Evolutionary conservation across 2,329 filamentous ascomycete genomes (phyloP).

Genomic region (Venturia aucupariae): DNA sequence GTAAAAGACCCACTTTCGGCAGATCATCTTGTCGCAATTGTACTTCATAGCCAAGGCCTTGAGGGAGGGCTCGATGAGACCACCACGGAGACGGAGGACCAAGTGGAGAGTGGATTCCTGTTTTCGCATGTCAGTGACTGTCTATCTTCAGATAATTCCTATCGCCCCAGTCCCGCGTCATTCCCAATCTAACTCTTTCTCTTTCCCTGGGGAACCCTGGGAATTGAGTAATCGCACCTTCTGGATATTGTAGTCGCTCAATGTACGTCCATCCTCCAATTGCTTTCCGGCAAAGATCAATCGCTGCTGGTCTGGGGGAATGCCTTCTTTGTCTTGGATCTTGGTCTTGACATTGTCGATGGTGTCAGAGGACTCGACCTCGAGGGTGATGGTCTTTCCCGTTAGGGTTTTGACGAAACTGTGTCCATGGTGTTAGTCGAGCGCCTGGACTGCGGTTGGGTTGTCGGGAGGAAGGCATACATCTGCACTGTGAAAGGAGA

Average conservation of each 20-base stretch:
- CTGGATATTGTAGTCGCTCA: constrained; percentile 99
- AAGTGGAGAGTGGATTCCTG: constrained; percentile 97
- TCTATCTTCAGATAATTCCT: not conserved
- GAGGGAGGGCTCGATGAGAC: constrained; percentile 97
- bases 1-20: constrained; percentile 67
- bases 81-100: constrained; percentile 97
- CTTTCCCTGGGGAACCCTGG: too few species aligned
- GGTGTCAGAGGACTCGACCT: constrained; percentile 97
- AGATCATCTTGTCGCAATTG: constrained; percentile 99
- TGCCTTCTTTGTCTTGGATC: constrained; percentile 99
- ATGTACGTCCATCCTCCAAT: constrained; percentile 94
- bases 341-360: constrained; percentile 99
- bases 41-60: constrained; percentile 98
- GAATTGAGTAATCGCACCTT: constrained; percentile 54
- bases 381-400: constrained; percentile 99
- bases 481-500: constrained; percentile 66
- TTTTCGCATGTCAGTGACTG: constrained; percentile 16
- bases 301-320: constrained; percentile 95
- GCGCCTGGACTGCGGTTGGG: constrained; percentile 15
- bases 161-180: not conserved
- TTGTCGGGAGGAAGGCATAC: constrained; percentile 47
- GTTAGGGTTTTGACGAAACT: constrained; percentile 99
- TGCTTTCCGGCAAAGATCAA: constrained; percentile 99
- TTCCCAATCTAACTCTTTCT: not conserved
- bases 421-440: constrained; percentile 27